Conservation (phyloP, 2,329 filamentous ascomycete species). For the Ceratocystis alfenasii region DNA sequence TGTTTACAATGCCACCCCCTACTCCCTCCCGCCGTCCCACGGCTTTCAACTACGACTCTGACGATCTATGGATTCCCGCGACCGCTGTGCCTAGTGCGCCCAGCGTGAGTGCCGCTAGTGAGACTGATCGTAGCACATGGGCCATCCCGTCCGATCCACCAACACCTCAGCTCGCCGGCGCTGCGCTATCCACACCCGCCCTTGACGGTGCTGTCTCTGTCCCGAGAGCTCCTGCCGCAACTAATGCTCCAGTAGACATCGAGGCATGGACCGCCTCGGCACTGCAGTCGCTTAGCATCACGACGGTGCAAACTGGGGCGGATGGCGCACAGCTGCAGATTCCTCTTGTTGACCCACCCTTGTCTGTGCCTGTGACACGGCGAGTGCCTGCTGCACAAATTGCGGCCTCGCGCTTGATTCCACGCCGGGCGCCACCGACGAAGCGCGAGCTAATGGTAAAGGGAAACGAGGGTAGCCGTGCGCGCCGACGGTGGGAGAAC, state of each 20-base stretch:
- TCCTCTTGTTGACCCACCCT: constrained; percentile 51
- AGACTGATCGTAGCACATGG: constrained; percentile 16
- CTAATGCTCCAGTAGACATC: constrained; percentile 37
- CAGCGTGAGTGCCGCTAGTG: constrained; percentile 1
- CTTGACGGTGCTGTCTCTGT: too few relatives aligned
- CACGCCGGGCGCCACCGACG: constrained; percentile 36
- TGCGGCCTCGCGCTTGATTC: constrained; percentile 25
- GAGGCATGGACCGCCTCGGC: constrained; percentile 55
- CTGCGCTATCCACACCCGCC: neutral
- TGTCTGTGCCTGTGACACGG: constrained; percentile 4
- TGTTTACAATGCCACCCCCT: neutral
- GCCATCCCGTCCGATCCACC: constrained; percentile 21
- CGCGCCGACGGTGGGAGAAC: constrained; percentile 89
- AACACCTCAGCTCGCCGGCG: constrained; percentile 10
- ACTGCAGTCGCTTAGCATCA: constrained; percentile 43
- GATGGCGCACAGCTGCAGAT: constrained; percentile 54
- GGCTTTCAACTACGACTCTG: constrained; percentile 12
- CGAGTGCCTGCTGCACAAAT: constrained; percentile 5
- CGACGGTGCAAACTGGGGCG: constrained; percentile 43
- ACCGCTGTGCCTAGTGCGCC: neutral
- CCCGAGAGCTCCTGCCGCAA: neutral
- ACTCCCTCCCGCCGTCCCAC: neutral
- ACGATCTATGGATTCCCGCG: constrained; percentile 12
- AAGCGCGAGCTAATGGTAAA: constrained; percentile 66
- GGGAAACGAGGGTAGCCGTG: constrained; percentile 80